These are phyloP conservation scores for Aquilaria sinensis DNA, from an alignment of 345 rosid genomes.

Conservation along the genomic window DNA sequence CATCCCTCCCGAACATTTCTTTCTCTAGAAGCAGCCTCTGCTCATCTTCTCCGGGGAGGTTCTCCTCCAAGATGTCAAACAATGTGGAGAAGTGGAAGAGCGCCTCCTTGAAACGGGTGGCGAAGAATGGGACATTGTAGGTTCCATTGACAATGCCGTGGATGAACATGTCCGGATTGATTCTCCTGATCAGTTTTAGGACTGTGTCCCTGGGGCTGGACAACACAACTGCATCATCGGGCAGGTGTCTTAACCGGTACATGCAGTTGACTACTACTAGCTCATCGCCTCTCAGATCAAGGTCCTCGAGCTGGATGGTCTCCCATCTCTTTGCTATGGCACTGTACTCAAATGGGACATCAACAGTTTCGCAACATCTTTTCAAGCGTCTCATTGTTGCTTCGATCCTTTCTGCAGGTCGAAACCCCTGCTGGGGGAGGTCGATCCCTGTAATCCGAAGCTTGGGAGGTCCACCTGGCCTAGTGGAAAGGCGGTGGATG, in stretches of 20 bases:
- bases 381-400: slow-evolving; percentile 44
- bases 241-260: slow-evolving; percentile 40
- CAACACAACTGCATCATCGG: slow-evolving; percentile 44
- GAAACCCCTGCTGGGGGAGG: slow-evolving; percentile 62
- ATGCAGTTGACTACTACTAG: slow-evolving; percentile 37
- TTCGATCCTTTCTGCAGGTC: slow-evolving; percentile 49
- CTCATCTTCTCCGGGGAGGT: slow-evolving; percentile 32
- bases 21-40: slow-evolving; percentile 41
- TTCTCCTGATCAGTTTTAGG: slow-evolving; percentile 39
- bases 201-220: slow-evolving; percentile 51
- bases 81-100: slow-evolving; percentile 49
- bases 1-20: slow-evolving; percentile 41
- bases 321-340: slow-evolving; percentile 65
- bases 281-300: slow-evolving; percentile 42
- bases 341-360: slow-evolving; percentile 43
- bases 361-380: slow-evolving; percentile 33
- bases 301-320: slow-evolving; percentile 41
- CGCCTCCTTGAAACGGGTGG: slow-evolving; percentile 50
- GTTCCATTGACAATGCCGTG: slow-evolving; percentile 51
- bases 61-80: slow-evolving; percentile 51
- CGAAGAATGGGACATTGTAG: slow-evolving; percentile 52
- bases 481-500: slow-evolving; percentile 37
- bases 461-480: slow-evolving; percentile 42
- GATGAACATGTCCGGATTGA: slow-evolving; percentile 47
- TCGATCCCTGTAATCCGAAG: slow-evolving; percentile 56